Base-by-base conservation (phyloP, 345 rosid species). In the Salix udensis region DNA sequence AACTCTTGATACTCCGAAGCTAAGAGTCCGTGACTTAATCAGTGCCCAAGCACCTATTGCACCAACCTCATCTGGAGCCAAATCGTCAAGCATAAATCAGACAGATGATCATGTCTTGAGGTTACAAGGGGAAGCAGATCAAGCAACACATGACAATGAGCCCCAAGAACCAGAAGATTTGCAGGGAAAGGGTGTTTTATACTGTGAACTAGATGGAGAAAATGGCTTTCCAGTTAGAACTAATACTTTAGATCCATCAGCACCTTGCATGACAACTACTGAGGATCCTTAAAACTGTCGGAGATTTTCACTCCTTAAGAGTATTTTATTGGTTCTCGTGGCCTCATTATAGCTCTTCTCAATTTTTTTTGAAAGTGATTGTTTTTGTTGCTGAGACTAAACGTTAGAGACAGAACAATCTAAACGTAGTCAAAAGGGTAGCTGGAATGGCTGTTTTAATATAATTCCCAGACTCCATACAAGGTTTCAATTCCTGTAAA, bases 171-270 rank as follows among this genome's bases (percentile, higher is more conserved):
- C 88, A 7, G 82, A 68, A 52, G 89, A 82, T 75, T 58, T 81
- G 28, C 75, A 77, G 21, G 79, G 79, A 10, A 82, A 65, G 76
- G 85, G 87, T 28, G 84, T 81, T 34, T 18, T 86, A 65, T 83
- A 84, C 15, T 78, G 83, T 67, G 89, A 87, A 70, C 70, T 84
- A 60, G 78, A 80, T 46, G 55, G 14, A 50, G 81, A 83, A 16
- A 84, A 83, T 67, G 80, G 86, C 9, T 81, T 79, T 80, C 82
- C 68, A 34, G 84, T 77, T 46, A 71, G 72, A 75, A 79, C 83
- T 65, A 40, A 67, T 42, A 40, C 13, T 4, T 30, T 78, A 24
- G 75, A 74, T 50, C 58, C 75, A 15, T 68, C 71, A 42, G n/a
- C 31, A 39, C 18, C 74, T 31, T 39, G 52, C n/a, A 24, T 34